Evolutionary conservation across 1,139 yeast species (phyloP), one percentile per base, ranked within the genome.

Genomic region (Scheffersomyces illinoinensis): DNA sequence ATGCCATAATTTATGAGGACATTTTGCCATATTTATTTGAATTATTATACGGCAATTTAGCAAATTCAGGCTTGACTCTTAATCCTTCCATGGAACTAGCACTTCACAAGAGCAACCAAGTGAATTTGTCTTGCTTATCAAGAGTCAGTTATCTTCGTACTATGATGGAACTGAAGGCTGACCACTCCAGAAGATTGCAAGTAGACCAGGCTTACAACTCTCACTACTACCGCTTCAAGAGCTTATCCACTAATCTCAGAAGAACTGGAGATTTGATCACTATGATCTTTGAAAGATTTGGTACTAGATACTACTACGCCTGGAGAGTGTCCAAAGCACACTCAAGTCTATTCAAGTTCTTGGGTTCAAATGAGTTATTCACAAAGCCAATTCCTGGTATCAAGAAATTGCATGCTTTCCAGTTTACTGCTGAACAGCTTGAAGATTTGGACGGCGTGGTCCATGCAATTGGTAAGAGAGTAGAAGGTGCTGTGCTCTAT

Each of bases 271-370:
- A 59, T 20, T 19, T 56, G 10, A 47, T 62, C 43, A 60, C 61
- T 14, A 58, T 53, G n/a, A 47, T 66, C 18, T 58, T 70, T 53
- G 63, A 67, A 33, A 64, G 63, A 50, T 64, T 71, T 24, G 64
- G 73, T 7, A 70, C 70, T 2, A 76, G 82, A 57, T 86, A 85
- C 65, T 83, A 82, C 56, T 85, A 84, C 64, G 86, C 90, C 5
- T 84, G 85, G 80, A 78, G 85, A 65, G 74, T 85, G 68, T 72
- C 79, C 54, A 84, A 83, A 62, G 84, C 85, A 1, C 69, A 66
- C 47, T 20, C 59, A 1, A 61, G 61, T 24, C 57, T 68, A 48
- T 59, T 56, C 52, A 59, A 60, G 52, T 57, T 57, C 33, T 49
- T 63, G 39, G 53, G 57, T 14, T 51, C 55, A 39, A 61, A 59